Evolutionary conservation across 371 early-diverging fungal species (phyloP).

Genomic region (Mortierella sp.): DNA sequence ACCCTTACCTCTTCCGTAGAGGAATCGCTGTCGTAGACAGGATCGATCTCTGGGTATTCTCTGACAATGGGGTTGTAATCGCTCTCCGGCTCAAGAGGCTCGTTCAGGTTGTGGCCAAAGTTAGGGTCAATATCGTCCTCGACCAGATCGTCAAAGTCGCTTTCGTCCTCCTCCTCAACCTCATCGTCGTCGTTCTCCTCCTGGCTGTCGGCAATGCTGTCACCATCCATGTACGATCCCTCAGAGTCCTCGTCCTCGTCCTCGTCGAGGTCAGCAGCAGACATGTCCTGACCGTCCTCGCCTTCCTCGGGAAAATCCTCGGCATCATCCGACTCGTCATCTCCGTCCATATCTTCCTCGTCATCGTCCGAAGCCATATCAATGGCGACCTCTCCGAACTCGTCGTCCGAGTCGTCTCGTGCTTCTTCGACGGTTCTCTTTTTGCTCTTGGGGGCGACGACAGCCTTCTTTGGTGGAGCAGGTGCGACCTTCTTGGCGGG

Average conservation of each 20-base stretch:
- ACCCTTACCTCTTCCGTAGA: constrained; percentile 87
- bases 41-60: constrained; percentile 88
- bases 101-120: constrained; percentile 54
- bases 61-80: constrained; percentile 56
- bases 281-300: constrained; percentile 53
- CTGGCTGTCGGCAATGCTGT: constrained; percentile 48
- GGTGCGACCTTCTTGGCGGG: constrained; percentile 9
- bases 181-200: constrained; percentile 57
- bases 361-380: constrained; percentile 68
- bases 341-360: constrained; percentile 63
- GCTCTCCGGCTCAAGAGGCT: constrained; percentile 40
- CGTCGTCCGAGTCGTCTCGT: constrained; percentile 50
- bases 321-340: constrained; percentile 57
- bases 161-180: constrained; percentile 44
- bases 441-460: constrained; percentile 42
- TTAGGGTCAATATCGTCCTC: constrained; percentile 47
- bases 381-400: constrained; percentile 62
- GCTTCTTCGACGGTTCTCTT: constrained; percentile 51
- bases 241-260: constrained; percentile 51
- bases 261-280: constrained; percentile 46
- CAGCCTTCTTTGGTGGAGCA: constrained; percentile 17
- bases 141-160: constrained; percentile 58
- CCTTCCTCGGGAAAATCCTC: constrained; percentile 48
- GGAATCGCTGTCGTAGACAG: constrained; percentile 91
- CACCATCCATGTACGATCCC: constrained; percentile 52